A percentile compares a stretch with the other conserved stretches of the same genome.
Evolutionary conservation across 805 yeast genomes (phyloP).

Genomic region (Candida qinlingensis): DNA sequence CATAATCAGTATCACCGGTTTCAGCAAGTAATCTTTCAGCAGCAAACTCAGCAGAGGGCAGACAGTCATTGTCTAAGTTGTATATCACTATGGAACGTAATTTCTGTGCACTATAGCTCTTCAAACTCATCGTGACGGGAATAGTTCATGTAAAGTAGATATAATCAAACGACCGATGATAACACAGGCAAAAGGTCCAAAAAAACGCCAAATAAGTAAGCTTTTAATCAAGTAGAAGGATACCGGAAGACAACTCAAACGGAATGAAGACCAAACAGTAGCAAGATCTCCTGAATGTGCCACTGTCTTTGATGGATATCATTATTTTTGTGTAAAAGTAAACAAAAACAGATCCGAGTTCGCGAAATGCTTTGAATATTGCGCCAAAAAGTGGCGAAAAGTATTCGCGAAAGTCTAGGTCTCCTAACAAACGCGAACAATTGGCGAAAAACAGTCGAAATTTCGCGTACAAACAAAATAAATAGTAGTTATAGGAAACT

Average conservation of each 20-base stretch:
- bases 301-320: too few species aligned
- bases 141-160: too few species aligned
- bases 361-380: too few species aligned
- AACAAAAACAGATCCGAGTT: not conserved
- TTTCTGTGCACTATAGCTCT: constrained; percentile 30
- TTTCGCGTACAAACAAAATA: not conserved
- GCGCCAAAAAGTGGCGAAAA: not conserved
- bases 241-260: too few species aligned
- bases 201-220: too few species aligned
- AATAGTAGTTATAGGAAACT: not conserved
- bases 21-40: constrained; percentile 75
- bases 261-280: too few species aligned
- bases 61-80: constrained; percentile 63
- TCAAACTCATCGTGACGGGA: constrained; percentile 11
- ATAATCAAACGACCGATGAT: not conserved
- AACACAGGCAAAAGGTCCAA: not conserved
- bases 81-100: constrained; percentile 60
- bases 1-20: constrained; percentile 37
- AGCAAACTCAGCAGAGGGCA: constrained; percentile 77
- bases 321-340: not conserved
- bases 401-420: not conserved
- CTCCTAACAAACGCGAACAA: not conserved
- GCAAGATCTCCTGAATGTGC: too few species aligned
- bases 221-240: too few species aligned
- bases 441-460: not conserved